phyloP scores from a whole-genome alignment of 345 rosid species.

The Brassica napus region Da-Ae NC_063444.1:20280501-20281000 shows the following conservation, averaged over 20 bases:
- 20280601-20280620: conserved; percentile 16
- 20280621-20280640: conserved; percentile 97
- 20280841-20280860: conserved; percentile 91
- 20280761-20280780: conserved; percentile 28
- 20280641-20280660: conserved; percentile 88
- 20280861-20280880: conserved; percentile 86
- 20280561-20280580: neutral
- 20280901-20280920: conserved; percentile 94
- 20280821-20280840: neutral
- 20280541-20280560: neutral
- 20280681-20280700: conserved; percentile 85
- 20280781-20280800: neutral
- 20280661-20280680: conserved; percentile 75
- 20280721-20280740: conserved; percentile 79
- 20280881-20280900: conserved; percentile 92
- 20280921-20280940: conserved; percentile 7
- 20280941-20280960: neutral
- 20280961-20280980: neutral
- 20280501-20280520: conserved; percentile 91
- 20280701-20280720: conserved; percentile 97
- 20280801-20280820: neutral
- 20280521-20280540: conserved; percentile 77
- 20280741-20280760: conserved; percentile 83
- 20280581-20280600: neutral
- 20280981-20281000: neutral